Base-by-base conservation (phyloP, 768 basidiomycete species). In the Termitomyces sp. region DNA sequence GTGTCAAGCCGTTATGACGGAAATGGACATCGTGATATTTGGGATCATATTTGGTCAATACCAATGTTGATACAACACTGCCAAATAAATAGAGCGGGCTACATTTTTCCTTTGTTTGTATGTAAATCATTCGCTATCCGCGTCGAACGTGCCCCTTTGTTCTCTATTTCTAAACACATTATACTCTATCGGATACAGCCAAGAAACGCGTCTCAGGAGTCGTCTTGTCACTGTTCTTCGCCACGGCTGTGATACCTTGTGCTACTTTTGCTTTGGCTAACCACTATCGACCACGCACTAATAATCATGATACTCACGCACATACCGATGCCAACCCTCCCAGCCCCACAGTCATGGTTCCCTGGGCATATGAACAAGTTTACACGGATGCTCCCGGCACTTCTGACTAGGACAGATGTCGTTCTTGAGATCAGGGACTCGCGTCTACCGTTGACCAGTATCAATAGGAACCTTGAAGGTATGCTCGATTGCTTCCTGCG, bases 291-390 rank as follows among this genome's bases (percentile, higher is more conserved):
- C 40, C 38, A 32, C 51, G 33, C 45, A 42, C 56, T 49, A 24
- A 22, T 20, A 12, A 18, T 24, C 9, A 77, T 78, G 74, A 65
- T 64, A 43, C 66, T 76, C 50, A 63, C 66, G 28, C 72, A 70
- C 33, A 73, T 79, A 16, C 72, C 73, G 20, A 68, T 73, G 57
- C 77, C 77, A 52, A 50, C 62, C 24, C 80, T 94, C 24, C 85
- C 89, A 45, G 73, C 76, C 47, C 86, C 92, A 32, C 88, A 88
- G 53, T 94, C 94, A 79, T 97, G 94, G 94, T 96, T 88, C 74
- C 92, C 92, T 26, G 94, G 94, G 35, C 94, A 98, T 73, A 98
- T 97, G 94, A 87, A 85, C 72, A 83, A 86, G 66, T 96, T 96
- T 69, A 81, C 86, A 44, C 80, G 86, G 60, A 82, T 83, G 69